Percentiles rank a stretch among this genome's conserved stretches.
These are phyloP conservation scores for Tympanopsis confertula DNA, from an alignment of 2,329 filamentous ascomycete genomes.

Conservation along the genomic window DNA sequence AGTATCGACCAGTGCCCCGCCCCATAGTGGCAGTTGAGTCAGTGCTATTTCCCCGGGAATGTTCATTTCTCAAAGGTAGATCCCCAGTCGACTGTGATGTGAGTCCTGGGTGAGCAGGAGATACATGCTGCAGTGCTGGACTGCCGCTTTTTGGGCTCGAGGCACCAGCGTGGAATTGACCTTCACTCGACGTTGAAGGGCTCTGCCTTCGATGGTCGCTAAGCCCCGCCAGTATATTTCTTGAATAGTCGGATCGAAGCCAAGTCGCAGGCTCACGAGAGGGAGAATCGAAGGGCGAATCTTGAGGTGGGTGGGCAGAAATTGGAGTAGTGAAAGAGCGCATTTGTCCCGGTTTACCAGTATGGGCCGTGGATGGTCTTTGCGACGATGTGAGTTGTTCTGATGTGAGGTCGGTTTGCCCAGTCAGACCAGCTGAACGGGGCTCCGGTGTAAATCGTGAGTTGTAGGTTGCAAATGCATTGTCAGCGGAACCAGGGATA, in stretches of 20 bases:
- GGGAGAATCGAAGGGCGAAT: too few relatives aligned
- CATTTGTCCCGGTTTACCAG: too few relatives aligned
- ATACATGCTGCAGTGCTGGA: background rate
- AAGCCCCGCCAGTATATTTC: too few relatives aligned
- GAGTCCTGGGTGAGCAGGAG: background rate
- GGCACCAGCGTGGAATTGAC: background rate
- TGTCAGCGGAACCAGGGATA: too few relatives aligned
- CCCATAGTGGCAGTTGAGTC: background rate
- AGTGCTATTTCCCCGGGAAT: background rate
- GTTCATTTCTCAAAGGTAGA: background rate
- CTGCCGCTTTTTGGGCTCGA: slow-evolving; percentile 1
- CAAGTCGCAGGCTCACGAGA: too few relatives aligned
- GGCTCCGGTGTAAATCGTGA: too few relatives aligned
- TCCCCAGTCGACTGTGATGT: background rate
- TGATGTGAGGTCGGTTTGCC: background rate
- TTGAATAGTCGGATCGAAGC: too few relatives aligned
- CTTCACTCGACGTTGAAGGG: background rate
- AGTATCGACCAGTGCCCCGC: too few relatives aligned
- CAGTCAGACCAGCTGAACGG: background rate
- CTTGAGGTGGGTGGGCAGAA: too few relatives aligned
- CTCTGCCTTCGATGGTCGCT: too few relatives aligned
- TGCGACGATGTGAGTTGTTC: background rate
- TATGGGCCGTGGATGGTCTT: background rate
- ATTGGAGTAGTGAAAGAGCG: background rate
- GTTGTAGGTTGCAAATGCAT: too few relatives aligned